Conservation (phyloP, 805 yeast genomes). For the Saccharomycopsis amapae region DNA sequence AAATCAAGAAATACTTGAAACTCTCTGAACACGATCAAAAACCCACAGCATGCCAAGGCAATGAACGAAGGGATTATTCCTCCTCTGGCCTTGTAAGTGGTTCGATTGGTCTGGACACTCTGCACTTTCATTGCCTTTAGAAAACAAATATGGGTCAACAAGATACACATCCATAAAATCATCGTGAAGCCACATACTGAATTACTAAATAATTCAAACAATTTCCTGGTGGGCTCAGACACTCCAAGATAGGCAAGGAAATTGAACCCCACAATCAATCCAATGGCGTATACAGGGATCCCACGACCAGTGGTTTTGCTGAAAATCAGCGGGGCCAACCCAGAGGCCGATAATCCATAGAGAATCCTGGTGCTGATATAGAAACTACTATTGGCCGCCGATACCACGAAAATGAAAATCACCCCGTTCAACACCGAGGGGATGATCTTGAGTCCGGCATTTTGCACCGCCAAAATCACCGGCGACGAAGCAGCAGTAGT, state of each 20-base stretch:
- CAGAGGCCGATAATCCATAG: slow-evolving; percentile 39
- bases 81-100: slow-evolving; percentile 36
- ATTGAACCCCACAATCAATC: slow-evolving; percentile 33
- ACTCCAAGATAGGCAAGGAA: slow-evolving; percentile 40
- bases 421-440: slow-evolving; percentile 43
- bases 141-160: slow-evolving; percentile 37
- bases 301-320: slow-evolving; percentile 36
- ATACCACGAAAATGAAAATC: slow-evolving; percentile 39
- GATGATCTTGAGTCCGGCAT: slow-evolving; percentile 41
- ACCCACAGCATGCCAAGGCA: slow-evolving; percentile 32
- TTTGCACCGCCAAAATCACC: slow-evolving; percentile 42
- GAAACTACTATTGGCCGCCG: slow-evolving; percentile 38
- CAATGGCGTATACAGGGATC: slow-evolving; percentile 39
- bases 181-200: slow-evolving; percentile 40
- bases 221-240: slow-evolving; percentile 31
- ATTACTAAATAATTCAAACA: slow-evolving; percentile 38
- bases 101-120: slow-evolving; percentile 33
- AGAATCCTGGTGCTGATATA: slow-evolving; percentile 39
- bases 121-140: slow-evolving; percentile 40
- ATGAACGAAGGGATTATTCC: slow-evolving; percentile 38
- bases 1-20: slow-evolving; percentile 39
- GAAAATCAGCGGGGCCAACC: slow-evolving; percentile 38
- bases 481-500: slow-evolving; percentile 41
- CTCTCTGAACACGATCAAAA: slow-evolving; percentile 36
- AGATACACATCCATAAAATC: slow-evolving; percentile 40